Evolutionary conservation across 768 basidiomycete species (phyloP), one percentile per base, ranked within the genome.

Genomic region (Pulveroboletus sp.): DNA sequence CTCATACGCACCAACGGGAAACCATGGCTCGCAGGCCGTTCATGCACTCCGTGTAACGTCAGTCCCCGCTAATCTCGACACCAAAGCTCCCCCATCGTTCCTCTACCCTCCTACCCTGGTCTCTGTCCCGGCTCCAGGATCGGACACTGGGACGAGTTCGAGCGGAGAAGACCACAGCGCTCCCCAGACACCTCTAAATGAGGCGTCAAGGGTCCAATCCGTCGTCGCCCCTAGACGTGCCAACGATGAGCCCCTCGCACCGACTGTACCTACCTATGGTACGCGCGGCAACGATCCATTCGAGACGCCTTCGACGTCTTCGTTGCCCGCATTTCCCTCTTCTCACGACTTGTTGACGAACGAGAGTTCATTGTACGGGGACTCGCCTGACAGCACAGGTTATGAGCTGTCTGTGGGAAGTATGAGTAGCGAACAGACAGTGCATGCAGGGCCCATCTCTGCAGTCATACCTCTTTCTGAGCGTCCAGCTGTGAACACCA

Each of bases 1-100:
- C 63, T 80, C 81, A 48, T 92, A 92, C 62, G 78, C 76, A 12
- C 72, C 77, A 5, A 76, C 82, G 11, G 82, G 83, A 7, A 72
- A 69, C 15, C 76, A 76, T 24, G 69, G 71, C 21, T 66, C 73
- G 24, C 57, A 56, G 30, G 72, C 76, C 30, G 73, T 62, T 5
- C 81, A 83, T 50, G 50, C 57, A 11, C 54, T 65, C 8, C 62
- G 62, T 17, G 45, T 30, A 17, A 57, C 57, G 12, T 49, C 58
- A 15, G 8, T 63, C 24, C 59, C 56, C 17, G 37, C 58, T 5
- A 46, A 58, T 42, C 54, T 53, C n/a, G 55, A 61, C 17, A 31
- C 41, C 21, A 46, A 27, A 6, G 55, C 55, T 1, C 50, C 57
- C 0, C 15, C 40, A 1, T 58, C 59, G 14, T 64, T 67, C 52